Base-by-base conservation (phyloP, 2,329 filamentous ascomycete genomes). In the Aspergillus ochraceoroseus region DNA sequence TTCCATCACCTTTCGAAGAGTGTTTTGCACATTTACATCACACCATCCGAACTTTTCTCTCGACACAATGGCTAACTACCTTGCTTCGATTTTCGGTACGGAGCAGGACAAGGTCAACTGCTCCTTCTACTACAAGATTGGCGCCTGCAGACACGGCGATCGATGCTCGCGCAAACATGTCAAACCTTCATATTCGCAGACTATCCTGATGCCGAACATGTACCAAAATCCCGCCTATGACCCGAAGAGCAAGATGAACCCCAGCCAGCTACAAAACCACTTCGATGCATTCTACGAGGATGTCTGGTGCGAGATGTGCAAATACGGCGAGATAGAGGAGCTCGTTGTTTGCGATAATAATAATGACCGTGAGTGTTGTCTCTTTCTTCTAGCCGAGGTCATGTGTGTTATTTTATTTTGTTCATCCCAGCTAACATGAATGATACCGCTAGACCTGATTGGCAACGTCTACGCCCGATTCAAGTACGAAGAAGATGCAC, bases 51-150 rank as follows among this genome's bases (percentile, higher is more conserved):
- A n/a, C n/a, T n/a, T n/a, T n/a, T n/a, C n/a, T 28, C 32, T 12
- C 35, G 35, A 14, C 22, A 36, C 28, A 18, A 95, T 95, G 89
- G 89, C 89, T 62, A 95, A 95, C 76, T 96, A 95, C 67, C 85
- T 98, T 67, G 92, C 92, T 61, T 95, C 88, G 65, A 98, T 98
- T 73, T 98, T 98, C 76, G 92, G 92, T 62, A 98, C 92, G 19
- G 92, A 98, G 77, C 92, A 96, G 70, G 92, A 98, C 82, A 98
- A 90, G 66, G 89, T 95, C 74, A 95, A 96, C 79, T 95, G 92
- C 79, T 92, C 85, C 43, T 98, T 98, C 80, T 98, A 98, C 81
- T 89, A 95, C 85, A 98, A 98, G 75, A 98, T 98, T 68, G 92
- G 92, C 65, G 92, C 92, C 39, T 98, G 92, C 75, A 84, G 92